Base-by-base conservation (phyloP, 1,284 basidiomycete species). In the Porogramme epimiltina region DNA sequence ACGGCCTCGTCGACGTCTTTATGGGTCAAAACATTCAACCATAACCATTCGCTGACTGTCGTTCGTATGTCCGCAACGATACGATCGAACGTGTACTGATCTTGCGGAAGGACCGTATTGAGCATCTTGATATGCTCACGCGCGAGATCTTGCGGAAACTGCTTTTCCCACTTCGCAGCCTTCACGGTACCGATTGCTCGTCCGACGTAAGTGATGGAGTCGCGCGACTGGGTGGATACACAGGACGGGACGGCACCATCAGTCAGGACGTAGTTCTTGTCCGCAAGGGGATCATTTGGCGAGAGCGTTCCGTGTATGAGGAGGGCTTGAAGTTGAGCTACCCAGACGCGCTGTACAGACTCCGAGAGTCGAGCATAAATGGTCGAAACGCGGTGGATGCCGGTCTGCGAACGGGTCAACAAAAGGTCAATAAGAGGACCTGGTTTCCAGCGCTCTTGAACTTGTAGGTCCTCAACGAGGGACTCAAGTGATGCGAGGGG, bases 41-140 rank as follows among this genome's bases (percentile, higher is more conserved):
- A 96, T 2, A 96, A 75, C 93, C 93, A 96, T 72, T 94, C 92
- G 58, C 89, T 87, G 51, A 91, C 78, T 51, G 85, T 82, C 2
- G 78, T 85, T 51, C 88, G 72, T 46, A 93, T 88, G 51, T 85
- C 81, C 22, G 81, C 74, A 25, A 94, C 81, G 51, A 86, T 80
- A 18, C 76, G 71, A 63, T 91, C 89, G 60, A 95, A 90, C n/a
- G 75, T 78, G 56, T 89, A 86, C 49, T 82, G 81, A 56, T 91
- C 85, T 63, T 91, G 82, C 0, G 90, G 85, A 4, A 88, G 74
- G 1, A 87, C 85, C 4, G 72, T 72, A 57, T 87, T 82, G 2
- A 95, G 69, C 38, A 87, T 63, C 39, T 70, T 74, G 15, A 87
- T 83, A 66, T 93, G 84, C 18, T 82, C 79, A 20, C 81, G 68